These are phyloP conservation scores for Pilobolus umbonatus DNA, from an alignment of 192 early-diverging fungal genomes.

Conservation along the genomic window DNA sequence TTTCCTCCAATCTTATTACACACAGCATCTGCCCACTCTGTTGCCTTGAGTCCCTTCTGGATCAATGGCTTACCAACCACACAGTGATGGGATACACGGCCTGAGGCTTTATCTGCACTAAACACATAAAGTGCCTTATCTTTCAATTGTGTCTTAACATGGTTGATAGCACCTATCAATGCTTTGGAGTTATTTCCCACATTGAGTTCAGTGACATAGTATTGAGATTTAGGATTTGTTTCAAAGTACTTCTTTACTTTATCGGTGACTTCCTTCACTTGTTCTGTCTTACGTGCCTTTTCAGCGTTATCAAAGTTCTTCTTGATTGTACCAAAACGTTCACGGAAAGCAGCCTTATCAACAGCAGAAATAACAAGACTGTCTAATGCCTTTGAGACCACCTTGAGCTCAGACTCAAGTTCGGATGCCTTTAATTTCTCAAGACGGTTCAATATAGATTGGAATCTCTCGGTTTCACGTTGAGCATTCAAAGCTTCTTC, in stretches of 20 bases:
- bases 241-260: constrained; percentile 70
- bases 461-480: constrained; percentile 65
- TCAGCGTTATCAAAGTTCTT: constrained; percentile 85
- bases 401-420: constrained; percentile 79
- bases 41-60: constrained; percentile 79
- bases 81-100: constrained; percentile 77
- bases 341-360: constrained; percentile 69
- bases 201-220: constrained; percentile 54
- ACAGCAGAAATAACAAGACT: constrained; percentile 72
- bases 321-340: constrained; percentile 68
- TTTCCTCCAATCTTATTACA: constrained; percentile 81
- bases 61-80: constrained; percentile 76
- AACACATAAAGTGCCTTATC: constrained; percentile 87
- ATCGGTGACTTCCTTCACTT: constrained; percentile 79
- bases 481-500: constrained; percentile 76
- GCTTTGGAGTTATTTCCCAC: constrained; percentile 85
- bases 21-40: constrained; percentile 89
- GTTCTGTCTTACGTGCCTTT: constrained; percentile 80
- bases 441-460: constrained; percentile 56
- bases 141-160: constrained; percentile 70
- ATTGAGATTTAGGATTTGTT: constrained; percentile 53
- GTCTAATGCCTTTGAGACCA: constrained; percentile 75
- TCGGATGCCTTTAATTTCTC: constrained; percentile 49
- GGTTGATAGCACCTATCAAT: constrained; percentile 68
- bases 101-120: constrained; percentile 60